Conservation (phyloP, 148 eudicot genomes). For the Nepenthes gracilis region DNA sequence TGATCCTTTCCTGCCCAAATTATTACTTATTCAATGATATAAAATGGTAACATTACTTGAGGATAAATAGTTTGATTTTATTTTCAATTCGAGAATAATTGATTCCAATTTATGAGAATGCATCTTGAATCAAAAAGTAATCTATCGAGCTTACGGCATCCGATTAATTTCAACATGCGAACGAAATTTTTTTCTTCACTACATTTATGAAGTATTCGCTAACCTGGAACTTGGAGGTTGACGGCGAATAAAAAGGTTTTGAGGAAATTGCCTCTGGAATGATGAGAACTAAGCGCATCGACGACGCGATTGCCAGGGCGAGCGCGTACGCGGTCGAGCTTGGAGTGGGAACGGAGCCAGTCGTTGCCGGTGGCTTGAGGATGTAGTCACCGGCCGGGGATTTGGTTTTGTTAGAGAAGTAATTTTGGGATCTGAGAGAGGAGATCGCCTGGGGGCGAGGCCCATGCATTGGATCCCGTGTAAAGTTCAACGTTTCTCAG, state of each 20-base stretch:
- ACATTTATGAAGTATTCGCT: no score
- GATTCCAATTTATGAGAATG: no score
- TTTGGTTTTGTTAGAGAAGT: conserved; percentile 45
- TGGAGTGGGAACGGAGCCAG: conserved; percentile 55
- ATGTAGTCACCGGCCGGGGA: conserved; percentile 50
- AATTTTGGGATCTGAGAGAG: conserved; percentile 43
- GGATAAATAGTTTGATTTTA: no score
- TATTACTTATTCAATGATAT: no score
- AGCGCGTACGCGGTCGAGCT: conserved; percentile 65
- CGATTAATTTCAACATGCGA: no score
- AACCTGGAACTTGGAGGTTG: conserved; percentile 73
- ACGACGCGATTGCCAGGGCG: conserved; percentile 64
- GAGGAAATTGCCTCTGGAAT: conserved; percentile 16
- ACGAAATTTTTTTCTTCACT: no score
- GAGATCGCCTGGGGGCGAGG: conserved; percentile 62
- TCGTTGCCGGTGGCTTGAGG: conserved; percentile 73
- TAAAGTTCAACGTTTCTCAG: conserved; percentile 48
- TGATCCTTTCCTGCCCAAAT: conserved; percentile 63
- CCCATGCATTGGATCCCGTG: conserved; percentile 72
- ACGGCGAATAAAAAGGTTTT: conserved; percentile 60
- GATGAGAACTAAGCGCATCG: conserved; percentile 24
- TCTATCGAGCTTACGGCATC: no score
- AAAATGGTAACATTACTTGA: no score
- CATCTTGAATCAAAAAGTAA: no score
- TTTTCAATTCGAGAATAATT: no score